A percentile compares a stretch with the other conserved stretches of the same genome.
phyloP scores from a whole-genome alignment of 2,329 filamentous ascomycete species.

The Tolypocladium tundrense region DNA sequence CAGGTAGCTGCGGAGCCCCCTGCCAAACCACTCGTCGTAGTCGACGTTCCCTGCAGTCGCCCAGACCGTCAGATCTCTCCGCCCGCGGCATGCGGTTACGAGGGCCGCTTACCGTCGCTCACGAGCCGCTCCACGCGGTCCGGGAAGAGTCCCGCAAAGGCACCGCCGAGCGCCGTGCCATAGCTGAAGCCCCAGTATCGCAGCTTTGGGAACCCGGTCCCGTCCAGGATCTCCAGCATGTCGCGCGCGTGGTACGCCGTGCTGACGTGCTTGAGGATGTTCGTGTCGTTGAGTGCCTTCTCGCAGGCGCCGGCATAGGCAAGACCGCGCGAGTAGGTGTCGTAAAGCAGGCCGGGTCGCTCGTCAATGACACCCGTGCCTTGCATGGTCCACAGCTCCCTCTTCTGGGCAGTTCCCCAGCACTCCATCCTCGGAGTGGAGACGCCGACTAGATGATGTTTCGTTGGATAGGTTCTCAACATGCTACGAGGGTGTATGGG shows the following conservation, averaged over 20 bases:
- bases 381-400: conserved; percentile 31
- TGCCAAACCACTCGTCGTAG: conserved; percentile 42
- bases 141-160: conserved; percentile 42
- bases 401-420: conserved; percentile 32
- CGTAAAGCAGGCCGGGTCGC: conserved; percentile 33
- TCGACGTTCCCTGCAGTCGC: conserved; percentile 32
- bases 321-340: conserved; percentile 30
- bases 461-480: neutral
- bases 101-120: conserved; percentile 31
- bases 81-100: too few species aligned
- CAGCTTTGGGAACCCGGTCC: conserved; percentile 30
- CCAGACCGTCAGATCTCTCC: neutral
- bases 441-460: conserved; percentile 26
- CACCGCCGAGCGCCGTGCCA: conserved; percentile 40
- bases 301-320: conserved; percentile 35
- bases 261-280: conserved; percentile 29
- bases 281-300: conserved; percentile 20
- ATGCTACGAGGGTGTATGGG: neutral
- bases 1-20: conserved; percentile 34
- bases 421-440: conserved; percentile 41
- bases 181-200: conserved; percentile 47
- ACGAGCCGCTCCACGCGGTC: conserved; percentile 39
- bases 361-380: conserved; percentile 35
- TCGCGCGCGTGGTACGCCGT: conserved; percentile 35
- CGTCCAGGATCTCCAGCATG: conserved; percentile 34